Evolutionary conservation across 2,329 filamentous ascomycete genomes (phyloP).

Genomic region (Hypoxylon sp.): DNA sequence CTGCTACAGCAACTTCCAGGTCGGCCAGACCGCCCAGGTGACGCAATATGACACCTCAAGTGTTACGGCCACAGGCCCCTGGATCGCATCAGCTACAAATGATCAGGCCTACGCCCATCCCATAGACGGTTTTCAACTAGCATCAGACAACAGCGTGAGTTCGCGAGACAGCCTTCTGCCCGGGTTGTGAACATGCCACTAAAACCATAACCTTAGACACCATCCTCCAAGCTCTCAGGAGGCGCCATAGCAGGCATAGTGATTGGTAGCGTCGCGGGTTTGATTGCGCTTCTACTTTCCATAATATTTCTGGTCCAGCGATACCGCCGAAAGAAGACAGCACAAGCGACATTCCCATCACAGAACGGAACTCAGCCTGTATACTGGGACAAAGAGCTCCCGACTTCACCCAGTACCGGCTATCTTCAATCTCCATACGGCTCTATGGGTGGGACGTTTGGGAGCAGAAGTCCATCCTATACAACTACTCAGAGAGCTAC

Average conservation of each 20-base stretch:
- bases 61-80: conserved; percentile 32
- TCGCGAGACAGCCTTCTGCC: background rate
- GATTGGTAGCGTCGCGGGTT: conserved; percentile 20
- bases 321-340: conserved; percentile 25
- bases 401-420: conserved; percentile 11
- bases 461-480: conserved; percentile 10
- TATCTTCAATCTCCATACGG: conserved; percentile 23
- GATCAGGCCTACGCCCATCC: conserved; percentile 44
- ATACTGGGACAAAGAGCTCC: conserved; percentile 27
- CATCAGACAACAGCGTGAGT: conserved; percentile 23
- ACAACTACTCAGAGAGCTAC: background rate
- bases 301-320: conserved; percentile 27
- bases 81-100: conserved; percentile 33
- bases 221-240: conserved; percentile 24
- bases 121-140: conserved; percentile 40
- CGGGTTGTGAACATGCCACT: conserved; percentile 1
- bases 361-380: conserved; percentile 8
- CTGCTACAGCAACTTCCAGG: conserved; percentile 41
- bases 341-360: background rate
- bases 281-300: conserved; percentile 26
- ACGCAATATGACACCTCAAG: conserved; percentile 40
- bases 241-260: conserved; percentile 36
- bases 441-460: conserved; percentile 2
- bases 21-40: conserved; percentile 33
- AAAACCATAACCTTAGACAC: conserved; percentile 4